phyloP scores from a whole-genome alignment of 495 filamentous ascomycete genomes.

The Penicillium paradoxum region DNA sequence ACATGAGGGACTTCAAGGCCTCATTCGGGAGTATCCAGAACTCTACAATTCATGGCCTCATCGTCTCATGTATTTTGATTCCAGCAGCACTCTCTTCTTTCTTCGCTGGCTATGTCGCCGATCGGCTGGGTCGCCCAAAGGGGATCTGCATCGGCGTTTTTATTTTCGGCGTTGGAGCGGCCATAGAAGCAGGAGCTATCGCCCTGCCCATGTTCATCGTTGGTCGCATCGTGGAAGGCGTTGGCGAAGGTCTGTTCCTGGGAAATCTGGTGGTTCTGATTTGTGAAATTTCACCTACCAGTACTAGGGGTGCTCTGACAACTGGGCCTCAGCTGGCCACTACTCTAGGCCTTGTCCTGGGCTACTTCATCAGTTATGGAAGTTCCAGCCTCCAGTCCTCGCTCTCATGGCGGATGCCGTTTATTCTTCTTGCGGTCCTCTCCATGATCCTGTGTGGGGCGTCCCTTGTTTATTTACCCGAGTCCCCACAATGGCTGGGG shows the following conservation, averaged over 20 bases:
- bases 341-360: slow-evolving; percentile 46
- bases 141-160: slow-evolving; percentile 50
- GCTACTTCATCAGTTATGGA: slow-evolving; percentile 63
- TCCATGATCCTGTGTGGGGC: slow-evolving; percentile 34
- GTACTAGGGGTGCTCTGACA: slow-evolving; percentile 47
- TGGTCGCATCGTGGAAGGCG: slow-evolving; percentile 51
- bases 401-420: slow-evolving; percentile 55
- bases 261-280: slow-evolving; percentile 54
- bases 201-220: slow-evolving; percentile 50
- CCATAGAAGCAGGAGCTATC: slow-evolving; percentile 44
- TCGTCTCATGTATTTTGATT: slow-evolving; percentile 60
- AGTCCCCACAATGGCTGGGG: slow-evolving; percentile 49
- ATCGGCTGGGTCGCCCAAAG: slow-evolving; percentile 50
- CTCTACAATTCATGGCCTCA: slow-evolving; percentile 52
- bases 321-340: slow-evolving; percentile 53
- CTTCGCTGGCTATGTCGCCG: slow-evolving; percentile 58
- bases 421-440: slow-evolving; percentile 40
- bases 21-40: slow-evolving; percentile 50
- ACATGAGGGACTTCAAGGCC: slow-evolving; percentile 51
- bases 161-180: slow-evolving; percentile 52
- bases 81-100: slow-evolving; percentile 57
- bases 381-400: slow-evolving; percentile 45
- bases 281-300: slow-evolving; percentile 56
- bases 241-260: slow-evolving; percentile 57
- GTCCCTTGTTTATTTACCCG: slow-evolving; percentile 36